phyloP scores from a whole-genome alignment of 202 grass and related monocot species.

The Alloteropsis angusta region DNA sequence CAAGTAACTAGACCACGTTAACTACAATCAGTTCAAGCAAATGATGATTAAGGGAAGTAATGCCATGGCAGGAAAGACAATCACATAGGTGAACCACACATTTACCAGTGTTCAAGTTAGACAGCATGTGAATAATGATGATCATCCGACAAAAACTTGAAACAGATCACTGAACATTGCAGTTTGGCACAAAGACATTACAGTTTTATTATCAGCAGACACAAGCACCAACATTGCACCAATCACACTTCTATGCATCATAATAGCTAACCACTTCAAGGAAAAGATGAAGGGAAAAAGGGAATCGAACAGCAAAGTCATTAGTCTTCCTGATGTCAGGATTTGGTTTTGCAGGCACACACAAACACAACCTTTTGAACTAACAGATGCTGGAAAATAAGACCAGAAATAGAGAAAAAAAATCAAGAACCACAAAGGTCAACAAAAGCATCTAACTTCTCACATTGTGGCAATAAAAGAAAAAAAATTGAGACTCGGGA shows the following conservation, averaged over 20 bases:
- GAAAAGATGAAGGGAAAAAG: not conserved
- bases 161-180: not conserved
- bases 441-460: not conserved
- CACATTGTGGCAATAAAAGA: not conserved
- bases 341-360: not conserved
- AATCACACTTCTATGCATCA: not conserved
- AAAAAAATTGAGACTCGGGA: no score
- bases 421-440: not conserved
- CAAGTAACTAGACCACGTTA: not conserved
- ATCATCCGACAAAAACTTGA: not conserved
- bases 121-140: not conserved
- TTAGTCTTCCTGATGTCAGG: not conserved
- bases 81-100: not conserved
- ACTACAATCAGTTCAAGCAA: not conserved
- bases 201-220: not conserved
- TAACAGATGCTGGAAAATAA: not conserved
- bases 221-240: not conserved
- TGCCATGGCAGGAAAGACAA: not conserved
- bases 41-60: not conserved
- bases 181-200: not conserved
- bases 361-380: not conserved
- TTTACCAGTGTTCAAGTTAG: not conserved
- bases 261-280: not conserved
- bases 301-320: not conserved
- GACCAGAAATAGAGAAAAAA: not conserved